Evolutionary conservation across 257 asterid species (phyloP), one percentile per base, ranked within the genome.

Genomic region (Nicotiana tomentosiformis): DNA sequence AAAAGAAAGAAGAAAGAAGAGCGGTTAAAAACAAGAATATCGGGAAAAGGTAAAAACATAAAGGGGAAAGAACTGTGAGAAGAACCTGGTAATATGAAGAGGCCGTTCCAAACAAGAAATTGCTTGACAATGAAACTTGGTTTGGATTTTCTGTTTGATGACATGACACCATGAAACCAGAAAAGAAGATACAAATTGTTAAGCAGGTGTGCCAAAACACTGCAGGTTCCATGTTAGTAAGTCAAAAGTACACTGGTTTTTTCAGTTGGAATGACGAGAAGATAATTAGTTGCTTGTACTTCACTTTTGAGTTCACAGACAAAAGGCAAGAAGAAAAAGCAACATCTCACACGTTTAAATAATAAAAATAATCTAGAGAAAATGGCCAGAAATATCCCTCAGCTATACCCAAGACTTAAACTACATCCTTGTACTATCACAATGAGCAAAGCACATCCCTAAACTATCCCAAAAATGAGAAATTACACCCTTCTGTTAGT

Each of bases 81-180:
- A 8, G 9, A 53, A 92, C 94, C 91, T 92, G 97, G 85, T 92
- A 92, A 37, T 88, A 86, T 64, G 97, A 92, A 60, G 94, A 90
- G 32, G 97, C 92, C 29, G 97, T 87, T 83, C 97, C 94, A 37
- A 89, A 89, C 35, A 88, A 84, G 88, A 92, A 88, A 29, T 82
- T 83, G 58, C 62, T 81, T 5, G 91, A 89, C 76, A 87, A 87
- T 23, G 82, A 53, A 79, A 68, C 17, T 37, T 37, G 60, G 51
- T 66, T 23, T 23, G 26, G 26, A 23, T 23, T 23, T 23, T 23
- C 16, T 62, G 84, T 43, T 43, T 1, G 39, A 81, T 80, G 83
- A 39, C 82, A 64, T n/a, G 79, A 20, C 74, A 56, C 23, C 65
- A 72, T 46, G 76, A 66, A 62, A 81, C 64, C 46, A 51, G 0